Conservation (phyloP, 148 eudicot species). For the Rhododendron vialii region DNA sequence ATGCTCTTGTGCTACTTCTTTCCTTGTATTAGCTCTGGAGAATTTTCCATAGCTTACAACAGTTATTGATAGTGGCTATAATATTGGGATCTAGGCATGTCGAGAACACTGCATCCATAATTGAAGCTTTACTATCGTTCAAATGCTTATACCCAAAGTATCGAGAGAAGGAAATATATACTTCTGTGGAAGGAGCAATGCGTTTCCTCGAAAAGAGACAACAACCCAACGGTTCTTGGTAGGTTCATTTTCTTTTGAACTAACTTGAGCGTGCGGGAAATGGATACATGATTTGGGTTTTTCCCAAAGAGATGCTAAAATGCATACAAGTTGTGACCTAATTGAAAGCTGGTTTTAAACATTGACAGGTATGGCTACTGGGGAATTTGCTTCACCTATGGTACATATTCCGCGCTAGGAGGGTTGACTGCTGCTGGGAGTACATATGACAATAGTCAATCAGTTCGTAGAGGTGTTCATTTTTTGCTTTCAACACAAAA, state of each 20-base stretch:
- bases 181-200: background rate
- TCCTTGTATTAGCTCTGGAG: background rate
- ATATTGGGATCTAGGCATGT: background rate
- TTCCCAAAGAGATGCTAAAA: background rate
- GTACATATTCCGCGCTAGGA: constrained; percentile 25
- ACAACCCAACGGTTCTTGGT: background rate
- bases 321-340: constrained; percentile 15
- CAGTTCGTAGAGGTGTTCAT: constrained; percentile 26
- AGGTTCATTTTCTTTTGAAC: constrained; percentile 10
- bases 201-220: background rate
- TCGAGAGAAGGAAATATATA: background rate
- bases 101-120: background rate
- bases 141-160: background rate
- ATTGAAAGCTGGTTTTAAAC: background rate
- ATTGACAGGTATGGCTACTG: constrained; percentile 38
- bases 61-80: background rate
- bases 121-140: background rate
- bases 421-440: constrained; percentile 26
- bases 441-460: constrained; percentile 24
- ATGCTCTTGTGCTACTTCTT: constrained; percentile 18
- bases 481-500: constrained; percentile 26
- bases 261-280: background rate
- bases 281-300: background rate
- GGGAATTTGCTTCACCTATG: constrained; percentile 37
- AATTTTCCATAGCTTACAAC: background rate